phyloP scores from a whole-genome alignment of 169 alveolate species.

The Pseudocohnilembus persalinus region DNA sequence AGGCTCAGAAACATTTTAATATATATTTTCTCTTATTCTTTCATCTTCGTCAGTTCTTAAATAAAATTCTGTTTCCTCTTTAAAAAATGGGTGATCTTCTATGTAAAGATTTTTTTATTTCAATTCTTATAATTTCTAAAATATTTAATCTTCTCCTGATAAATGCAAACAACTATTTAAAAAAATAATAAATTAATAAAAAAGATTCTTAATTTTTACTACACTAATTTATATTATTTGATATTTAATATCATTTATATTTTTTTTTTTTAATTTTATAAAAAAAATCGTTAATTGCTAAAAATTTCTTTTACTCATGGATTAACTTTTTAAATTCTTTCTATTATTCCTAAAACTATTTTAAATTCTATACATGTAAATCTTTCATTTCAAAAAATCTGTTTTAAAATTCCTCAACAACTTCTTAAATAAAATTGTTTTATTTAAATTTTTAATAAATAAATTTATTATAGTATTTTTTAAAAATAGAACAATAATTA shows the following conservation, averaged over 20 bases:
- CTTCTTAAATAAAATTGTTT: neutral
- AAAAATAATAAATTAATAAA: no score
- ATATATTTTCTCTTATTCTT: neutral
- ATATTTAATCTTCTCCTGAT: neutral
- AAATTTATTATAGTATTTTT: no score
- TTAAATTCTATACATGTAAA: neutral
- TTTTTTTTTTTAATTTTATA: no score
- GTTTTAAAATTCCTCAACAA: neutral
- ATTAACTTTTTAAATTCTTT: neutral
- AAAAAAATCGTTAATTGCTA: no score
- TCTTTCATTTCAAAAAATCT: conserved; percentile 5
- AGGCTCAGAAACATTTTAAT: neutral
- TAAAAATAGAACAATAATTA: neutral
- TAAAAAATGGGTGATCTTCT: neutral
- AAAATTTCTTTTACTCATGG: neutral
- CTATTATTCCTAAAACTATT: neutral
- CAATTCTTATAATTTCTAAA: neutral
- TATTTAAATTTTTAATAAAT: no score
- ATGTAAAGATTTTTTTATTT: no score
- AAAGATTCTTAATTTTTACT: no score
- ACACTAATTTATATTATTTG: no score
- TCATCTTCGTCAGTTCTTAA: neutral
- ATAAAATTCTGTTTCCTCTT: neutral
- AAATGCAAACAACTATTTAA: neutral
- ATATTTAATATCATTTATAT: no score